phyloP scores from a whole-genome alignment of 2,329 filamentous ascomycete species.

The Penicillium fuscoglaucum region DNA sequence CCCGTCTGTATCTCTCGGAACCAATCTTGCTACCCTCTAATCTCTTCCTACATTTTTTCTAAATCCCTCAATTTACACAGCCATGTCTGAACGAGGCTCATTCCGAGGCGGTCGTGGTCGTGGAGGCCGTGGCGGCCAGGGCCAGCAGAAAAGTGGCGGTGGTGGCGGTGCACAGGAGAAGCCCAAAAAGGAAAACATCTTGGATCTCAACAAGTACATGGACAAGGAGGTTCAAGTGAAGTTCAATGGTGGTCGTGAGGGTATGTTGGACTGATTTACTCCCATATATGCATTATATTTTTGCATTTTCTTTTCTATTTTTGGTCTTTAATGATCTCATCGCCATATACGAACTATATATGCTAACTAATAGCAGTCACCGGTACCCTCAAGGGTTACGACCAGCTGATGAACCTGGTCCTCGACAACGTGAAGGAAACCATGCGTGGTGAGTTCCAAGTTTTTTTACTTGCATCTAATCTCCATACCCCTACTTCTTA shows the following conservation, averaged over 20 bases:
- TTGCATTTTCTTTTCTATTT: not conserved
- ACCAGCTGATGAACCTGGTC: constrained; percentile 97
- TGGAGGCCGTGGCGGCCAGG: constrained; percentile 20
- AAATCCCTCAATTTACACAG: constrained; percentile 55
- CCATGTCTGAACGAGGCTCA: constrained; percentile 43
- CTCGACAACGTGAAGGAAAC: constrained; percentile 91
- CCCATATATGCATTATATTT: not conserved
- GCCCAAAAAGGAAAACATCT: constrained; percentile 98
- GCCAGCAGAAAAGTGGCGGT: constrained; percentile 51
- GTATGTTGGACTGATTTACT: constrained; percentile 12
- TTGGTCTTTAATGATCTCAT: not conserved
- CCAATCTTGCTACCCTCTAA: constrained; percentile 9
- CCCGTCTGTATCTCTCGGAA: not conserved
- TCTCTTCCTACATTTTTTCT: constrained; percentile 8
- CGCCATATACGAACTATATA: constrained; percentile 3
- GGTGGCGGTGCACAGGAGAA: constrained; percentile 62
- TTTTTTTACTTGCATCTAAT: not conserved
- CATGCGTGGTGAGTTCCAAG: constrained; percentile 68
- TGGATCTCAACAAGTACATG: constrained; percentile 94
- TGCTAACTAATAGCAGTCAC: constrained; percentile 59
- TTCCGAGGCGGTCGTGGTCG: constrained; percentile 25
- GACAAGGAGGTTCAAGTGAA: constrained; percentile 95
- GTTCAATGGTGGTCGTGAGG: constrained; percentile 75
- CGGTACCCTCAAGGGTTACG: constrained; percentile 89
- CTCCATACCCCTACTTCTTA: not conserved